Conservation (phyloP, 768 basidiomycete species). For the Brasilioporus rufonigricans region DNA sequence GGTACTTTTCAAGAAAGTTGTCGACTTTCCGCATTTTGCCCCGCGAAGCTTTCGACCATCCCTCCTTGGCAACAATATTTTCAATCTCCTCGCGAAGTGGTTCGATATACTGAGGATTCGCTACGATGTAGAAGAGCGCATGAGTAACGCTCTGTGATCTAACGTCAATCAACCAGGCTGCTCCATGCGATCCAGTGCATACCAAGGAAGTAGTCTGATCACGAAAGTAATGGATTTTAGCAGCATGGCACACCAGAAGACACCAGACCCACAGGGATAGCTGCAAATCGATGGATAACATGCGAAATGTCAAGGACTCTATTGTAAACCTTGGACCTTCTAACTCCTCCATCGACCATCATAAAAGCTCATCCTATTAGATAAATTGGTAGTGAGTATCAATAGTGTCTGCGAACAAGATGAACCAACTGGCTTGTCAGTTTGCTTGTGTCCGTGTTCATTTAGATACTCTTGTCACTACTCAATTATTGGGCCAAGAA, state of each 20-base stretch:
- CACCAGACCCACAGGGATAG: constrained; percentile 18
- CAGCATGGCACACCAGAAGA: background rate
- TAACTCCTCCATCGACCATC: constrained; percentile 32
- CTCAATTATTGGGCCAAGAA: constrained; percentile 30
- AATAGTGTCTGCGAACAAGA: background rate
- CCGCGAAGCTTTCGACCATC: constrained; percentile 29
- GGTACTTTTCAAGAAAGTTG: constrained; percentile 35
- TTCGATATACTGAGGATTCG: constrained; percentile 32
- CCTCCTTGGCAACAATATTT: constrained; percentile 24
- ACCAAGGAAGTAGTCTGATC: constrained; percentile 20
- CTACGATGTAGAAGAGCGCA: constrained; percentile 36
- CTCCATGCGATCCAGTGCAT: background rate
- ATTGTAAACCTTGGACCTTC: constrained; percentile 14
- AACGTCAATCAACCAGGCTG: background rate
- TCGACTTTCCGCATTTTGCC: constrained; percentile 37
- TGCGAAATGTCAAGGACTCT: constrained; percentile 21
- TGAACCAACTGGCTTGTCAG: constrained; percentile 33
- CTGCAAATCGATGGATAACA: constrained; percentile 16
- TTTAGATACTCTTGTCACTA: constrained; percentile 24
- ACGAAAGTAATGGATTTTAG: background rate
- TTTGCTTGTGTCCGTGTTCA: constrained; percentile 26
- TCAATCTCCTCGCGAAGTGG: constrained; percentile 41
- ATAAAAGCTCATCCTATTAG: constrained; percentile 32
- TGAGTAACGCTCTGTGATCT: constrained; percentile 30
- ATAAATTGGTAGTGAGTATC: background rate